Evolutionary conservation across 768 basidiomycete species (phyloP).

Genomic region (Podaxis pistillaris): DNA sequence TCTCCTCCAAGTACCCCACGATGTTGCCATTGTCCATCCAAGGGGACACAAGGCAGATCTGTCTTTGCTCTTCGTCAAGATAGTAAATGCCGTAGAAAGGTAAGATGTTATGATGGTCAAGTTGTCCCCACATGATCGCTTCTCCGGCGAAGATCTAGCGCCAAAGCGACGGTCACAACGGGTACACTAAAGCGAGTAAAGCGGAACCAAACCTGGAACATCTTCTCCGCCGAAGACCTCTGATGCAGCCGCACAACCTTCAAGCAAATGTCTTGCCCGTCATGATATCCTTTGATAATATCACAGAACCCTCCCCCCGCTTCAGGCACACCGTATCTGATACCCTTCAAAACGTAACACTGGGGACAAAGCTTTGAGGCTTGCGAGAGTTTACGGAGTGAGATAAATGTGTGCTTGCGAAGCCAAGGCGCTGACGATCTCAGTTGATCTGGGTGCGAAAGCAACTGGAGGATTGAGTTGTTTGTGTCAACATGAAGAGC

Average conservation of each 20-base stretch:
- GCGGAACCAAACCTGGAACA: slow-evolving; percentile 23
- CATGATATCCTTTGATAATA: slow-evolving; percentile 17
- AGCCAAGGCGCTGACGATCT: too few species aligned
- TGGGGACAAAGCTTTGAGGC: too few species aligned
- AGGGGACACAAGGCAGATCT: slow-evolving; percentile 15
- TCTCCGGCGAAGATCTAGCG: not conserved
- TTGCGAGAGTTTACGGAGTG: too few species aligned
- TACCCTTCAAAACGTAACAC: too few species aligned
- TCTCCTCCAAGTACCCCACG: not conserved
- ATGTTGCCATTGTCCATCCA: slow-evolving; percentile 18
- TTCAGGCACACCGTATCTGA: too few species aligned
- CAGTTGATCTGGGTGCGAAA: too few species aligned
- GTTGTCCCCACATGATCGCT: slow-evolving; percentile 12
- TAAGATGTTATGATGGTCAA: slow-evolving; percentile 6
- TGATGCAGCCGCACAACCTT: slow-evolving; percentile 27
- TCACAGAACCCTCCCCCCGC: too few species aligned
- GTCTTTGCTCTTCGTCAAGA: not conserved
- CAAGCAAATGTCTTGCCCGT: slow-evolving; percentile 21
- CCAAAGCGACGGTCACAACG: not conserved
- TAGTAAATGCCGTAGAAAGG: slow-evolving; percentile 14
- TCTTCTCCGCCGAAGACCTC: slow-evolving; percentile 16
- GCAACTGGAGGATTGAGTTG: too few species aligned
- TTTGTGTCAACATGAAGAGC: too few species aligned
- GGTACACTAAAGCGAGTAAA: slow-evolving; percentile 16
- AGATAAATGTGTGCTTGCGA: too few species aligned